Evolutionary conservation across 768 basidiomycete genomes (phyloP).

Genomic region (Suillus ampliporus): DNA sequence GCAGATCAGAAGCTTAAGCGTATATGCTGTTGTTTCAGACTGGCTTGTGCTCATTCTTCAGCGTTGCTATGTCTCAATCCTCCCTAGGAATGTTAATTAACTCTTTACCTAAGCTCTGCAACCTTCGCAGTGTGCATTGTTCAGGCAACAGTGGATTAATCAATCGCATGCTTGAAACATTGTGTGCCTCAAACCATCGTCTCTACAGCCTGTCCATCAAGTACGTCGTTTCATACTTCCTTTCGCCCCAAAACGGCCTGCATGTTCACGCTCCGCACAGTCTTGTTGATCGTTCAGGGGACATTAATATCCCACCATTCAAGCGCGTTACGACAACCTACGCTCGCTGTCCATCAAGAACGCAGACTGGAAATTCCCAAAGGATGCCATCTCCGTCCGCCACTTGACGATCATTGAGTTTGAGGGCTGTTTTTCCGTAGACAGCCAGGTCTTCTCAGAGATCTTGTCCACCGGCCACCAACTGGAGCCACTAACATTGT

Average conservation of each 20-base stretch:
- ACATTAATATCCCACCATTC: constrained; percentile 54
- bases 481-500: constrained; percentile 63
- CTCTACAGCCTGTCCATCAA: constrained; percentile 61
- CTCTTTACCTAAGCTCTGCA: constrained; percentile 65
- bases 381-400: constrained; percentile 56
- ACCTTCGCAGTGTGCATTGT: constrained; percentile 64
- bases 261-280: constrained; percentile 15
- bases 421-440: constrained; percentile 57
- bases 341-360: constrained; percentile 62
- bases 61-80: background rate
- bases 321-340: constrained; percentile 56
- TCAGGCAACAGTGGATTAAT: constrained; percentile 62
- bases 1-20: constrained; percentile 59
- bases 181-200: constrained; percentile 57
- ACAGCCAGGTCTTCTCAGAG: constrained; percentile 58
- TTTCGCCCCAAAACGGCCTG: background rate
- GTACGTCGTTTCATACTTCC: constrained; percentile 38
- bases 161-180: constrained; percentile 53
- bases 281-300: constrained; percentile 46
- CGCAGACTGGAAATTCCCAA: constrained; percentile 61
- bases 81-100: constrained; percentile 68
- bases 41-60: constrained; percentile 42
- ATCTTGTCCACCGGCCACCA: constrained; percentile 67
- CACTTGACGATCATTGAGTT: constrained; percentile 71
- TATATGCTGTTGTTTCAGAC: constrained; percentile 65